Evolutionary conservation across 148 eudicot species (phyloP), one percentile per base, ranked within the genome.

Genomic region (Diospyros lotus): DNA sequence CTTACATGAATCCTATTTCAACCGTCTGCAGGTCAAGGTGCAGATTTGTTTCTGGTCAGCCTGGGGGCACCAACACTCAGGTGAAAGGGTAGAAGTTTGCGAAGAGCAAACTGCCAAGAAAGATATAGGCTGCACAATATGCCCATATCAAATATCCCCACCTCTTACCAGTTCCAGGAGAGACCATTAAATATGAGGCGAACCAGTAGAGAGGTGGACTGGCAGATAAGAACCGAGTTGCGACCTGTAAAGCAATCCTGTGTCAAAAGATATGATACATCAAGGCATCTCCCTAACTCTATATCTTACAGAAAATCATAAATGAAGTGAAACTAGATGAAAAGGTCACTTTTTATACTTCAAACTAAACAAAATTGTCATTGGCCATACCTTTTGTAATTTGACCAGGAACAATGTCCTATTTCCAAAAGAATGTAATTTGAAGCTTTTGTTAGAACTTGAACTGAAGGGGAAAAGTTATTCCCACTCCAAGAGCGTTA

Each of bases 71-170:
- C 52, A 48, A 48, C n/a, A 71, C 58, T 93, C 84, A 96, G 63
- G 99, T 96, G 78, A 96, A 96, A 42, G 99, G 99, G 74, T 93
- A 96, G 76, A 96, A 96, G 86, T 93, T 91, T 58, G 98, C 89
- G 78, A 96, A 96, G 52, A 91, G 93, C 77, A 96, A 83, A 81
- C 94, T 96, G 73, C 99, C 99, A 45, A 96, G 89, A 62, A 93
- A 81, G 72, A 92, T 88, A 82, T 92, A 95, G 41, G 93, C 86
- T 42, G 84, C 84, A 64, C 89, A 89, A 72, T 92, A 95, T 9
- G 79, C 82, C 94, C 94, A 92, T 64, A 95, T 87, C 59, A 89
- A 58, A 75, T 85, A 76, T 17, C 88, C 90, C 91, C 88, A 89
- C 73, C 81, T 87, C 77, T 82, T 84, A 63, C 86, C 73, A 60